Evolutionary conservation across 1,139 yeast genomes (phyloP), one percentile per base, ranked within the genome.

Genomic region (Candida sp.): DNA sequence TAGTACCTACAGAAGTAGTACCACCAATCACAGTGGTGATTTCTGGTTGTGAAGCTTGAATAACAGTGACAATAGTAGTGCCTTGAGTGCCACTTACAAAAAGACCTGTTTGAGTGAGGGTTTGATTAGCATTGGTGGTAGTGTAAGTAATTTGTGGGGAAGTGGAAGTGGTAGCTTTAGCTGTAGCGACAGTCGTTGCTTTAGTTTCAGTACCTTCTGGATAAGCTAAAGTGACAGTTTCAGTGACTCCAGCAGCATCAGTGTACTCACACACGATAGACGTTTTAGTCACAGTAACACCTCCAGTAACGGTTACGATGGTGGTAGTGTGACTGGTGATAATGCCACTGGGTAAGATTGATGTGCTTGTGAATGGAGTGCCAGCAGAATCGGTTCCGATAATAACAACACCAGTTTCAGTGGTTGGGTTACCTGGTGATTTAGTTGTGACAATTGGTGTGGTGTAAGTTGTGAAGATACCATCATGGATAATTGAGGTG

Each of bases 401-500:
- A 21, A 45, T 29, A 11, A 51, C 53, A 21, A 30, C 53, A 29
- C 45, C 51, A 5, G 49, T 41, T 5, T 34, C 47, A 21, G 55
- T 50, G 8, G 41, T 22, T 29, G 43, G 42, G 21, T 46, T 27
- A 19, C 58, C 58, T 38, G 47, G 50, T 7, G 44, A 21, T 23
- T 44, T 41, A n/a, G 57, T 52, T 8, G 54, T 45, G 12, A 45
- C 36, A 41, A 44, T 41, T 5, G 54, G 49, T 8, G 52, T 52
- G 22, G 44, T 37, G 36, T 43, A 43, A 19, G 22, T 6, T 5
- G 11, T 21, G 19, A 15, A 15, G 19, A 15, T 15, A 11, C 11
- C 40, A 39, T 36, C 40, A 21, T 27, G 32, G 30, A 21, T 21
- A 9, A 25, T 37, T 15, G 47, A 41, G 12, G 42, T 43, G 36